A percentile compares a stretch with the other conserved stretches of the same genome.
phyloP scores from a whole-genome alignment of 305 asterid genomes.

The Fraxinus baroniana region DNA sequence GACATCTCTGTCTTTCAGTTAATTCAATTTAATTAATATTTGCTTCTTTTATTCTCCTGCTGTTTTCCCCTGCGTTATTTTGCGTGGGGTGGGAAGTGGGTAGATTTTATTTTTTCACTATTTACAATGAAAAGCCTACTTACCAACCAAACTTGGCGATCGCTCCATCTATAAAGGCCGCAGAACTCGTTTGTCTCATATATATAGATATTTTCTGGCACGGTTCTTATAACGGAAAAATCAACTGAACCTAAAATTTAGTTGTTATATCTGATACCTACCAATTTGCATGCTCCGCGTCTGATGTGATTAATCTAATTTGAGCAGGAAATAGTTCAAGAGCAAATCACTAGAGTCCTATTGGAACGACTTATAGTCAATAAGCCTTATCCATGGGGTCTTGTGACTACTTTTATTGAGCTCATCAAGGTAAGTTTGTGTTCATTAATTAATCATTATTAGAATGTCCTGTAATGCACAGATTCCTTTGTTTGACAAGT shows the following conservation, averaged over 20 bases:
- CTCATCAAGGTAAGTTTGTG: conserved; percentile 69
- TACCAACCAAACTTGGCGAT: neutral
- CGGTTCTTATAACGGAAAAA: neutral
- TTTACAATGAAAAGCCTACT: neutral
- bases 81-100: neutral
- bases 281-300: neutral
- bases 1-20: neutral
- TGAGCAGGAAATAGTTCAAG: conserved; percentile 89
- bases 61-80: neutral
- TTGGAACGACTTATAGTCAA: conserved; percentile 87
- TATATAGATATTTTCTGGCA: neutral
- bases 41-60: neutral
- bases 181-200: neutral
- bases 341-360: conserved; percentile 90
- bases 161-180: neutral
- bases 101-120: neutral
- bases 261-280: neutral
- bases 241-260: neutral
- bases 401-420: conserved; percentile 78
- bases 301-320: neutral
- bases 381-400: conserved; percentile 99
- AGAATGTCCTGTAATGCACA: neutral
- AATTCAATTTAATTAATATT: neutral
- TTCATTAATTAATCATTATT: neutral
- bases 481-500: neutral